Evolutionary conservation across 2,329 filamentous ascomycete species (phyloP).

Genomic region (Fusarium hostae): DNA sequence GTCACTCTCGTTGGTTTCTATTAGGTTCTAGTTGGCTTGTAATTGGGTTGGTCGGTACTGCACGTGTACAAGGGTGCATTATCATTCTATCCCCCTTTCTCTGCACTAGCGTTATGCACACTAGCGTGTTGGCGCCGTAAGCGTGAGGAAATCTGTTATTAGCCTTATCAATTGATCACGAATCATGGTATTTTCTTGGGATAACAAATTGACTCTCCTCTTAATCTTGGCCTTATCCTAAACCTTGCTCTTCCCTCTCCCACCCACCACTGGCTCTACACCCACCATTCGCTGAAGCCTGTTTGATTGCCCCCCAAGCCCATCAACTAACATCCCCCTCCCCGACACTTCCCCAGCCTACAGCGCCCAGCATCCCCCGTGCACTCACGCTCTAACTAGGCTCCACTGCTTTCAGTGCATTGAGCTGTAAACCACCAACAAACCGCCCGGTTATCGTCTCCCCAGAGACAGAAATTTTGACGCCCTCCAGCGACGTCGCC

Average conservation of each 20-base stretch:
- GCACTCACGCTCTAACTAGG: constrained; percentile 33
- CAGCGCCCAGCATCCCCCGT: constrained; percentile 27
- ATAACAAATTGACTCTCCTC: constrained; percentile 29
- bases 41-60: neutral
- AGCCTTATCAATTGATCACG: constrained; percentile 20
- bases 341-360: constrained; percentile 27
- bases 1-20: constrained; percentile 10
- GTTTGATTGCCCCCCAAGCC: constrained; percentile 30
- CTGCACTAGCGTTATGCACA: neutral
- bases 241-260: constrained; percentile 32
- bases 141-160: constrained; percentile 30
- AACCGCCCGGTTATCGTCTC: constrained; percentile 32
- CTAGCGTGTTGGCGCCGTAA: constrained; percentile 27
- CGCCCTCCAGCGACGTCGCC: constrained; percentile 45
- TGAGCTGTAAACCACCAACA: constrained; percentile 35
- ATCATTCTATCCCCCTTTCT: constrained; percentile 13
- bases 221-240: constrained; percentile 35
- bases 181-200: constrained; percentile 25
- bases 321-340: constrained; percentile 17
- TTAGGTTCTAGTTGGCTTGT: neutral
- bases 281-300: constrained; percentile 31
- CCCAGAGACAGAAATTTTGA: constrained; percentile 49
- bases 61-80: constrained; percentile 3
- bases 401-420: constrained; percentile 40
- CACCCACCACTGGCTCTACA: constrained; percentile 22